Percentiles rank a stretch among this genome's conserved stretches.
These are phyloP conservation scores for Erodium moschatum DNA, from an alignment of 441 rosid species.

Conservation along the genomic window DNA sequence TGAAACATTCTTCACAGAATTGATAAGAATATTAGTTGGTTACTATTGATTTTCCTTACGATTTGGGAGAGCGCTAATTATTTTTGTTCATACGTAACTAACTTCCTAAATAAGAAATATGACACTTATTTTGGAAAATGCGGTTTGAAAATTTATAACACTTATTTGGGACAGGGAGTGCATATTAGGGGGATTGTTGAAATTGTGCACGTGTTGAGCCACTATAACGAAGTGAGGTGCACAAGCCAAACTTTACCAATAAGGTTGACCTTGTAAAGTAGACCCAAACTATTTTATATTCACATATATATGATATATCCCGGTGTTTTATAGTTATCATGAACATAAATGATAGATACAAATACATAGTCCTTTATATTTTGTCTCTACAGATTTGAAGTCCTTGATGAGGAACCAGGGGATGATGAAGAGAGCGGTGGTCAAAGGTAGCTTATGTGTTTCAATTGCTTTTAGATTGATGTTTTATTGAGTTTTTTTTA, in stretches of 20 bases:
- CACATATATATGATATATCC: no score
- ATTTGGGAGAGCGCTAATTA: neutral
- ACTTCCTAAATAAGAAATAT: no score
- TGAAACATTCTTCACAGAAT: neutral
- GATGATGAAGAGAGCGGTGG: conserved; percentile 79
- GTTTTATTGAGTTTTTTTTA: neutral
- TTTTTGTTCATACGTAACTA: no score
- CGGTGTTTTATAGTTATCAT: no score
- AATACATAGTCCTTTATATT: neutral
- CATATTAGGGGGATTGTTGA: no score
- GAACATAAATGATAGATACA: no score
- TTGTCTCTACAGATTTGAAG: conserved; percentile 56
- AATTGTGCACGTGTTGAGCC: no score
- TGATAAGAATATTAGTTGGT: neutral
- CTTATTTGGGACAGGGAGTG: no score
- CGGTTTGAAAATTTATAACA: no score
- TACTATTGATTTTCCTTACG: neutral
- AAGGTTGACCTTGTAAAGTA: neutral
- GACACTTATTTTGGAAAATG: no score
- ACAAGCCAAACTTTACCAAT: neutral
- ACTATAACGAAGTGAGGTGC: neutral
- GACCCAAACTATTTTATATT: neutral
- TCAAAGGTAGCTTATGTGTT: conserved; percentile 44
- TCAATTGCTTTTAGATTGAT: neutral
- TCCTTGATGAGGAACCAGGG: conserved; percentile 91